These are phyloP conservation scores for Cetraspora pellucida DNA, from an alignment of 192 early-diverging fungal species.

Conservation along the genomic window DNA sequence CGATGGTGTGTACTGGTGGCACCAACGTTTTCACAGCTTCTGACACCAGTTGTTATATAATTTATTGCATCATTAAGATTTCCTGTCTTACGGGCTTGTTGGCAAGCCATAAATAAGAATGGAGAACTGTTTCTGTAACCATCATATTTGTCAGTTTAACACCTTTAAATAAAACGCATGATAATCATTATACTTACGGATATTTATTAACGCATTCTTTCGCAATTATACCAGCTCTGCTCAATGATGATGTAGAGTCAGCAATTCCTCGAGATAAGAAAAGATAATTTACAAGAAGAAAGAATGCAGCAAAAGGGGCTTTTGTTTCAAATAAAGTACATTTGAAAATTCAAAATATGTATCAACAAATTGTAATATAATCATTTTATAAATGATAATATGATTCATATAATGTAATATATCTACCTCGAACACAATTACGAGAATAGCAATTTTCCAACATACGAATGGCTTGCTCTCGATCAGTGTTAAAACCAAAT, in stretches of 20 bases:
- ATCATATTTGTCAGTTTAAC: no score
- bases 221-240: constrained; percentile 40
- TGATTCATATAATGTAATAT: not conserved
- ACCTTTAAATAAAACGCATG: no score
- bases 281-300: constrained; percentile 43
- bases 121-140: constrained; percentile 42
- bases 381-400: not conserved
- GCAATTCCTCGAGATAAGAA: constrained; percentile 44
- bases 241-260: constrained; percentile 39
- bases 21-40: constrained; percentile 40
- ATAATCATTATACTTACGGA: constrained; percentile 36
- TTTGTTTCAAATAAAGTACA: not conserved
- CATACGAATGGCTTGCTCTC: constrained; percentile 18
- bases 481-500: constrained; percentile 22
- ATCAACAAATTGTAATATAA: not conserved
- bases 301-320: constrained; percentile 45
- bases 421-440: constrained; percentile 5
- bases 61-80: constrained; percentile 43
- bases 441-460: constrained; percentile 19
- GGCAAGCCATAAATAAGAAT: constrained; percentile 46
- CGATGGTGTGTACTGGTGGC: constrained; percentile 44
- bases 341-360: no score
- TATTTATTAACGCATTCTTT: constrained; percentile 38
- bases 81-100: constrained; percentile 45
- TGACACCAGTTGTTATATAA: constrained; percentile 43